Percentiles rank a stretch among this genome's conserved stretches.
Conservation (phyloP, 371 early-diverging fungal genomes). For the Umbelopsis sp. region DNA sequence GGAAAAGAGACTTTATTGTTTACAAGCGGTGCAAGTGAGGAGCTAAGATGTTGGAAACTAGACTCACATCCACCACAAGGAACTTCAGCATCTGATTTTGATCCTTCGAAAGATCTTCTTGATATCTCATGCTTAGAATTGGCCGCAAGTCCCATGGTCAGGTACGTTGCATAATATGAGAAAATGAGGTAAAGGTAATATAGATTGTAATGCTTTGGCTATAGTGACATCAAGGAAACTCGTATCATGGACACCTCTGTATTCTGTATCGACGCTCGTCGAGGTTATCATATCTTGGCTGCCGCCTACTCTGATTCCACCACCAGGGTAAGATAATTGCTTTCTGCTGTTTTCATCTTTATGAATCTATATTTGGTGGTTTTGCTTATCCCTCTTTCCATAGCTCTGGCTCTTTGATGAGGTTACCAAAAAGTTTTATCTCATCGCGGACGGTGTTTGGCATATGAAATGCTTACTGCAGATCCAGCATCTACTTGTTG, state of each 20-base stretch:
- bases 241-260: slow-evolving; percentile 64
- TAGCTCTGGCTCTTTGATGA: slow-evolving; percentile 63
- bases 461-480: slow-evolving; percentile 65
- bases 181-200: background rate
- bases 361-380: background rate
- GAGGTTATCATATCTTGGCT: slow-evolving; percentile 56
- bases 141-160: slow-evolving; percentile 53
- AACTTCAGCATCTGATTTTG: slow-evolving; percentile 13
- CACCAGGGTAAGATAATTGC: slow-evolving; percentile 41
- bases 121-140: slow-evolving; percentile 54
- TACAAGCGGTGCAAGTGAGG: slow-evolving; percentile 59
- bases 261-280: slow-evolving; percentile 32
- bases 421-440: slow-evolving; percentile 45
- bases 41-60: slow-evolving; percentile 58
- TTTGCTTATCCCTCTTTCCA: background rate
- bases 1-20: slow-evolving; percentile 40
- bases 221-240: slow-evolving; percentile 54
- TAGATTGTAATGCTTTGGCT: slow-evolving; percentile 14
- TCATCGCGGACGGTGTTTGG: slow-evolving; percentile 58
- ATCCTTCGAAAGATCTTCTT: slow-evolving; percentile 25
- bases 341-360: background rate
- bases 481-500: slow-evolving; percentile 42
- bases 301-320: slow-evolving; percentile 65
- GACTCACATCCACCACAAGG: slow-evolving; percentile 28
- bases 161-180: slow-evolving; percentile 25